phyloP scores from a whole-genome alignment of 2,329 filamentous ascomycete species.

The Alternaria triticimaculans region DNA sequence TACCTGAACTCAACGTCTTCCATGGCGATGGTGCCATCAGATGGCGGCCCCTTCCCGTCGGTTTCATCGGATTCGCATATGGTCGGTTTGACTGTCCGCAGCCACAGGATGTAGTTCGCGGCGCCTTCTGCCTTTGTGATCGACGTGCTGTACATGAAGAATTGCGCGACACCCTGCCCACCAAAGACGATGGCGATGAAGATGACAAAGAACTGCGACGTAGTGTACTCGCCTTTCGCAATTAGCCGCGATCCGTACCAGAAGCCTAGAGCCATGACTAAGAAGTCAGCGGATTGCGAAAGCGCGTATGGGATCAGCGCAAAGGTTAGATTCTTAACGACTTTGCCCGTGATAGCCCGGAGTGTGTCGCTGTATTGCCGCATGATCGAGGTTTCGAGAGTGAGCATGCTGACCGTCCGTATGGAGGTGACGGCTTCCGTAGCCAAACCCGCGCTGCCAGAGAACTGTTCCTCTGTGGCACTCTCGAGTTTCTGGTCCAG shows the following conservation, averaged over 20 bases:
- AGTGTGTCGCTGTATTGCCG: background rate
- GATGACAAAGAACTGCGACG: constrained; percentile 73
- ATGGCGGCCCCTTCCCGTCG: background rate
- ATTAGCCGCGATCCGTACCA: constrained; percentile 60
- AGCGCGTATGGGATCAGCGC: constrained; percentile 52
- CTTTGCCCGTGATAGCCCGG: background rate
- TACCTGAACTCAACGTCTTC: constrained; percentile 8
- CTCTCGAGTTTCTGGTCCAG: constrained; percentile 77
- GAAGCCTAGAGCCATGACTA: constrained; percentile 80
- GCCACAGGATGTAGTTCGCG: constrained; percentile 60
- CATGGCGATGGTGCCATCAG: constrained; percentile 1
- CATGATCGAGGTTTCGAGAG: background rate
- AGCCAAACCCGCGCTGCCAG: background rate
- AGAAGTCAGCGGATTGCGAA: constrained; percentile 81
- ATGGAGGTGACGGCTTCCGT: background rate
- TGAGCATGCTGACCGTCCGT: constrained; percentile 1
- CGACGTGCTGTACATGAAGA: constrained; percentile 47
- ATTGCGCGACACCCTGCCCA: constrained; percentile 1
- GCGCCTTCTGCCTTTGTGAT: constrained; percentile 93
- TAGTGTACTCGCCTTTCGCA: constrained; percentile 60
- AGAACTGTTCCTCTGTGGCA: constrained; percentile 22
- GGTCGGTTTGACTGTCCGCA: constrained; percentile 41
- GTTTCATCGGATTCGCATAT: constrained; percentile 35
- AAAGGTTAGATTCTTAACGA: background rate
- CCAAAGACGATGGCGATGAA: constrained; percentile 42